Evolutionary conservation across 2,329 filamentous ascomycete genomes (phyloP).

Genomic region (Aspergillus tanneri): DNA sequence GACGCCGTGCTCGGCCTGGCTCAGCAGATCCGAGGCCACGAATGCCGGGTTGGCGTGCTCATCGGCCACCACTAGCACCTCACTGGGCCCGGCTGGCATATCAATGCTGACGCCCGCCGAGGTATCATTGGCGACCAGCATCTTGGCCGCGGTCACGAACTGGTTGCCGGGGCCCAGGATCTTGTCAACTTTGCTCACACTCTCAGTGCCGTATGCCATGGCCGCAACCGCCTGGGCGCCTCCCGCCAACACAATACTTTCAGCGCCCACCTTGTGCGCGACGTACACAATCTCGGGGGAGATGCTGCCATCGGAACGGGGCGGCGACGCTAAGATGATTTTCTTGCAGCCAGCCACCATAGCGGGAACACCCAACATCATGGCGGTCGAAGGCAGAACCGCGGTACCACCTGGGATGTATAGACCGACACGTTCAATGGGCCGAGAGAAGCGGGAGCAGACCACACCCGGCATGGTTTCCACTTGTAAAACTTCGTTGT

Average conservation of each 20-base stretch:
- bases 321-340: constrained; percentile 90
- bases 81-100: constrained; percentile 95
- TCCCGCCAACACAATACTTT: constrained; percentile 92
- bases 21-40: constrained; percentile 90
- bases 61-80: constrained; percentile 95
- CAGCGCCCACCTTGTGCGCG: constrained; percentile 92
- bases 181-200: constrained; percentile 95
- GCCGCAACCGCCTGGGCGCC: constrained; percentile 94
- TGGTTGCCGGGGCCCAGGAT: constrained; percentile 97
- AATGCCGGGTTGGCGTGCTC: constrained; percentile 85
- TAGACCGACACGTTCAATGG: constrained; percentile 92
- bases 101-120: constrained; percentile 94
- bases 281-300: constrained; percentile 97
- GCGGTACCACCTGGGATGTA: constrained; percentile 96
- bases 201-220: constrained; percentile 95
- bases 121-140: constrained; percentile 96
- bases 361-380: constrained; percentile 96
- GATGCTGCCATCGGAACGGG: constrained; percentile 81
- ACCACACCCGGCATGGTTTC: constrained; percentile 98
- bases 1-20: constrained; percentile 93
- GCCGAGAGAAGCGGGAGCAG: constrained; percentile 86
- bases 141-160: constrained; percentile 97
- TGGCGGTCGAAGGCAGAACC: constrained; percentile 91
- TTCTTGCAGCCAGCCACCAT: constrained; percentile 96
- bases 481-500: constrained; percentile 72